Evolutionary conservation across 306 rosid species (phyloP).

Genomic region (Urtica urens): DNA sequence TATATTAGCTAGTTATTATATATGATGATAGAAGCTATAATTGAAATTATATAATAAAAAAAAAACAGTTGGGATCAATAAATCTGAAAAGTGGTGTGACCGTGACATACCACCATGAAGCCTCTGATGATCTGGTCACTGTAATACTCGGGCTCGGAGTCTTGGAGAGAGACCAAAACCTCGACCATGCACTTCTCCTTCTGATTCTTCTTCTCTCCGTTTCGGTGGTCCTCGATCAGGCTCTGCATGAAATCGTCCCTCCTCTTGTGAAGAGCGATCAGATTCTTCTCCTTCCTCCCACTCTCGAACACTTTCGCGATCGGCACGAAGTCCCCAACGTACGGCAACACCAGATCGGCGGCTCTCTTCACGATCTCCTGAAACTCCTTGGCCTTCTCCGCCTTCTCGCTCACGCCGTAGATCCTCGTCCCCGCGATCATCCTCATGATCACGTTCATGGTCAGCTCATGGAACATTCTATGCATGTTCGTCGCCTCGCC

Average conservation of each 20-base stretch:
- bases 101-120: constrained; percentile 14
- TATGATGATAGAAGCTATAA: no score
- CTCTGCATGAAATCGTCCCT: constrained; percentile 14
- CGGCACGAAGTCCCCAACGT: constrained; percentile 11
- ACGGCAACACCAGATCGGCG: neutral
- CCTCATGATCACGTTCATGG: constrained; percentile 27
- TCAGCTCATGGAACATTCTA: constrained; percentile 11
- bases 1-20: no score
- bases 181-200: constrained; percentile 10
- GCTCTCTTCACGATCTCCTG: constrained; percentile 10
- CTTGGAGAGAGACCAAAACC: constrained; percentile 15
- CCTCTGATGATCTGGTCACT: constrained; percentile 21
- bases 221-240: constrained; percentile 13
- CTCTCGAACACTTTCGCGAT: neutral
- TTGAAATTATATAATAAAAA: neutral
- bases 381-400: constrained; percentile 15
- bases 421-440: constrained; percentile 32
- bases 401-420: constrained; percentile 15
- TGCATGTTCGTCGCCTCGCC: constrained; percentile 12
- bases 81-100: neutral
- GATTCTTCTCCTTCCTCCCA: constrained; percentile 9
- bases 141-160: constrained; percentile 18
- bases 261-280: constrained; percentile 9
- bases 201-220: neutral
- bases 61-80: neutral